Percentiles rank a stretch among this genome's conserved stretches.
Conservation (phyloP, 2,329 filamentous ascomycete species). For the Clarireedia homoeocarpa region DNA sequence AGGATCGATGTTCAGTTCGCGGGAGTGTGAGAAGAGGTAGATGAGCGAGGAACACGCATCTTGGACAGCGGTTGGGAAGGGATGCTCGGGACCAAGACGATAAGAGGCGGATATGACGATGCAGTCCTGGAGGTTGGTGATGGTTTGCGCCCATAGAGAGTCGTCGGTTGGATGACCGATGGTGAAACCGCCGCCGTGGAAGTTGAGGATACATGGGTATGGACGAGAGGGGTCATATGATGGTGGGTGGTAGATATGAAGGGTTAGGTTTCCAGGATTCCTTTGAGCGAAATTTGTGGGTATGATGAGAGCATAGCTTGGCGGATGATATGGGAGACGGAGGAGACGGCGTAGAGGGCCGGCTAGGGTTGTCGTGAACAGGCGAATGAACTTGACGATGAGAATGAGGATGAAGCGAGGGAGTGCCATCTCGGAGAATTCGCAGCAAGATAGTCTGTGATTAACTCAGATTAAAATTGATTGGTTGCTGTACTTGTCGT, state of each 20-base stretch:
- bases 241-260: constrained; percentile 1
- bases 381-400: constrained; percentile 1
- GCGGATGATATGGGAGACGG: background rate
- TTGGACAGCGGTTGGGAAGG: constrained; percentile 36
- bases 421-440: background rate
- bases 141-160: constrained; percentile 28
- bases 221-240: background rate
- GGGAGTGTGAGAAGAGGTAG: constrained; percentile 18
- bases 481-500: background rate
- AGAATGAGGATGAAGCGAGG: constrained; percentile 3
- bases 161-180: constrained; percentile 30
- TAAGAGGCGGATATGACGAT: constrained; percentile 37
- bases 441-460: background rate
- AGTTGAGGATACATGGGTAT: constrained; percentile 29
- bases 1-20: constrained; percentile 14
- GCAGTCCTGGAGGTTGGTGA: constrained; percentile 34
- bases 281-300: background rate
- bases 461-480: background rate
- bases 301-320: background rate
- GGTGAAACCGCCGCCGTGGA: constrained; percentile 31
- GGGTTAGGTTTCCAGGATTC: background rate
- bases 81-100: constrained; percentile 38
- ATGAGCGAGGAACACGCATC: constrained; percentile 43
- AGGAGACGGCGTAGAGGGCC: background rate
- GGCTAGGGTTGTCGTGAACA: constrained; percentile 1